Evolutionary conservation across 768 basidiomycete genomes (phyloP), one percentile per base, ranked within the genome.

Genomic region (Fistulinella prunicolor): DNA sequence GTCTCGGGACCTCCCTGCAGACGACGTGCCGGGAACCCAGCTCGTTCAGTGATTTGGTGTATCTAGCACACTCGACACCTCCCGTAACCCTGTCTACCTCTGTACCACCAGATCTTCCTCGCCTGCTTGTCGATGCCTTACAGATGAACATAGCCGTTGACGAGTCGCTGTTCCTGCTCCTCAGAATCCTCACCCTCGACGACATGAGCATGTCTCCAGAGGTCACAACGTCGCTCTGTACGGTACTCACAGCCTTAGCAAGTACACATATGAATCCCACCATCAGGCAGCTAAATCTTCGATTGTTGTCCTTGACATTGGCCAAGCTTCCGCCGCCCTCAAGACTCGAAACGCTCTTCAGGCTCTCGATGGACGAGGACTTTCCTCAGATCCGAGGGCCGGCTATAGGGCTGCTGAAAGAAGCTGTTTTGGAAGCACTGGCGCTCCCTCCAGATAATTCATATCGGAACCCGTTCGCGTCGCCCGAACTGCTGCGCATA

Each of bases 321-420:
- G 66, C 74, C 0, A 68, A 73, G 2, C 65, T 76, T 4, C 77
- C 79, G 1, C 64, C 79, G 0, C 56, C 67, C 29, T 55, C 81
- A 1, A 77, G 80, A 3, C 66, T 88, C 14, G 74, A 79, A 35
- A 65, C 83, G 9, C 70, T 89, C 3, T 64, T 70, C 10, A 81
- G 81, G 29, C 71, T 89, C 19, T 73, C 78, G 16, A 53, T 58
- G 9, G 72, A 80, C 47, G 63, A 64, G 6, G 68, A 78, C 14
- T 77, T 78, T 38, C 82, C 82, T 0, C 83, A 85, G 57, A 85
- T 89, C 75, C 75, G 82, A 9, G 78, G 81, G 0, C 83, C 86
- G 1, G 78, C 83, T 0, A 73, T 90, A 0, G 82, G 83, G 0
- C 70, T 89, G 2, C 73, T 88, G 1, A 86, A 84, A 60, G 85